Base-by-base conservation (phyloP, 129 eudicot species). In the Centrapalus pauciflorus region DNA sequence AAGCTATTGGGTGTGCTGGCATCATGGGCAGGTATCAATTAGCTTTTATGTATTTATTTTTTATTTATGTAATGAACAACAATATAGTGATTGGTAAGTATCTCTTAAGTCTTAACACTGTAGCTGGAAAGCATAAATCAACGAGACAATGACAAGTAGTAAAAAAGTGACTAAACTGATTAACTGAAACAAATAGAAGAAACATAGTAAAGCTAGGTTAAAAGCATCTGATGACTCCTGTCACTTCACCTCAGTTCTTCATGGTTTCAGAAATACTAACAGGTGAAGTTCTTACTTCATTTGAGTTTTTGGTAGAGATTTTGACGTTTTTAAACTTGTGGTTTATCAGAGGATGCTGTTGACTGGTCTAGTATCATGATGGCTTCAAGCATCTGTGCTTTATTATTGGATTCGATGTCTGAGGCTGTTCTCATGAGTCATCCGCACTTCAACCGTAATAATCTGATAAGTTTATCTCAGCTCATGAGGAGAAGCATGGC, bases 341-440 rank as follows among this genome's bases (percentile, higher is more conserved):
- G 74, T 32, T 69, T 24, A 49, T 43, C 86, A 83, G 92, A 77
- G 72, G 33, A 66, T 29, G 68, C 57, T 12, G 58, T 28, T 67
- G 92, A 93, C 41, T 40, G 52, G 48, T 66, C 91, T 63, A 49
- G 68, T 41, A 74, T 82, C 19, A 81, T 93, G 96, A 93, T 88
- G 96, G 96, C 92, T 60, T 82, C 98, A 76, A 93, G 90, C 82
- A 93, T 93, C 5, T 84, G 96, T 68, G 51, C 92, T 3, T 71
- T 93, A 67, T 76, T 93, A 60, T 73, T 93, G 57, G 92, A 86
- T 72, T 73, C 51, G 1, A 81, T 88, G 56, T 93, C 96, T 21
- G 98, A 93, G 79, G 80, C 76, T 2, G 69, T 71, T 81, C 92
- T 88, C 43, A 72, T 50, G 29, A 29, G 58, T 21, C 81, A 82